These are phyloP conservation scores for Sordariomycetes sp. DNA, from an alignment of 2,329 filamentous ascomycete genomes.

Conservation along the genomic window DNA sequence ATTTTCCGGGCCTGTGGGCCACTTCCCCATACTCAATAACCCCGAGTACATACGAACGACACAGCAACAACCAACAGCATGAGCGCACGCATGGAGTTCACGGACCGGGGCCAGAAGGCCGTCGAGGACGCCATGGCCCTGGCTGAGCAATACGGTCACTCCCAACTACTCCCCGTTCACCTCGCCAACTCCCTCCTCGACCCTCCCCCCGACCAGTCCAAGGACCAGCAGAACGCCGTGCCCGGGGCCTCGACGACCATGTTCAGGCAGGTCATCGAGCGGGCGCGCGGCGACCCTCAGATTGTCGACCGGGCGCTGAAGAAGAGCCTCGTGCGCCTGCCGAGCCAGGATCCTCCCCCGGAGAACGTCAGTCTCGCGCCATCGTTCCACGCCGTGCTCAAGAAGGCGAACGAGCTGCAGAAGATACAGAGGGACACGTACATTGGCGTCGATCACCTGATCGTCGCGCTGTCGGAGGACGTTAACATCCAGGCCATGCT, in stretches of 20 bases:
- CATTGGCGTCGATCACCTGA: constrained; percentile 90
- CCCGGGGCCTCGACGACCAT: constrained; percentile 56
- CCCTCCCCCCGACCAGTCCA: constrained; percentile 61
- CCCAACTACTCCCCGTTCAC: constrained; percentile 82
- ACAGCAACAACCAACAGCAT: constrained; percentile 30
- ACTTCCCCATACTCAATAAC: not conserved
- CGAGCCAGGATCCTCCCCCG: constrained; percentile 88
- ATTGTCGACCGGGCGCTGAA: constrained; percentile 80
- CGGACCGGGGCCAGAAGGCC: constrained; percentile 81
- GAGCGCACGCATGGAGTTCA: constrained; percentile 78
- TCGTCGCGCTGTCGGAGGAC: constrained; percentile 75
- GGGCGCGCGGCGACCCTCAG: constrained; percentile 85
- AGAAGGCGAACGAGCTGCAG: constrained; percentile 76
- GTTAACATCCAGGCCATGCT: constrained; percentile 57
- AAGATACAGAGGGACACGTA: constrained; percentile 97
- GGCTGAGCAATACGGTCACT: constrained; percentile 81
- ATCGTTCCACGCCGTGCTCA: constrained; percentile 67
- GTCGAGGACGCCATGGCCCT: constrained; percentile 79
- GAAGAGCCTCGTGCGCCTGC: constrained; percentile 79
- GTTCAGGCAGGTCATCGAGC: constrained; percentile 88
- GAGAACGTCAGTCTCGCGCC: constrained; percentile 77
- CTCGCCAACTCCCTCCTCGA: constrained; percentile 74
- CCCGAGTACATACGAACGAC: constrained; percentile 6
- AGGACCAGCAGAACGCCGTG: constrained; percentile 69
- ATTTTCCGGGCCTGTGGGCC: not conserved